These are phyloP conservation scores for Xylaria telfairii DNA, from an alignment of 495 filamentous ascomycete genomes.

Conservation along the genomic window DNA sequence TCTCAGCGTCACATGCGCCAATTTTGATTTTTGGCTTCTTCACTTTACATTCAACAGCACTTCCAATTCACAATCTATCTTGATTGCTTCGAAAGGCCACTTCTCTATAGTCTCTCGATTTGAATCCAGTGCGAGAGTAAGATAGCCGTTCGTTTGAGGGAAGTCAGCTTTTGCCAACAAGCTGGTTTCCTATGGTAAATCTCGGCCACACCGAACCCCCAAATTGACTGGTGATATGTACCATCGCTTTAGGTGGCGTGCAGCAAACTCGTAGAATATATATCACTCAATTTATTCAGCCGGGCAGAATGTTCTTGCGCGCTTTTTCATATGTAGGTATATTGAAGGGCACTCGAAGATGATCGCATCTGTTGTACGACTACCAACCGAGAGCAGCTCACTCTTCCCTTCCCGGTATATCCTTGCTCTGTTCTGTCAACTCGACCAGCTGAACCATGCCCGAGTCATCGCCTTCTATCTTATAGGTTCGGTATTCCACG, in stretches of 20 bases:
- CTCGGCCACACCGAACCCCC: constrained; percentile 35
- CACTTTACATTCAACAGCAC: constrained; percentile 40
- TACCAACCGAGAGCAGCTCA: neutral
- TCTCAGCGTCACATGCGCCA: neutral
- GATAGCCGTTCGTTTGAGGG: constrained; percentile 46
- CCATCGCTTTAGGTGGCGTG: neutral
- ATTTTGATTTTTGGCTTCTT: constrained; percentile 22
- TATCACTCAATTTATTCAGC: neutral
- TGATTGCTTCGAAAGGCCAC: constrained; percentile 38
- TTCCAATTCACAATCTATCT: constrained; percentile 34
- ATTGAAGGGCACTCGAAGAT: neutral
- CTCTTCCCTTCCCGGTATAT: constrained; percentile 12
- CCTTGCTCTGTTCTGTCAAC: constrained; percentile 27
- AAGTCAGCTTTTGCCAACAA: constrained; percentile 31
- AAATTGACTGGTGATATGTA: neutral
- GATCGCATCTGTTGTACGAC: neutral
- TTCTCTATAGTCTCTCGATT: constrained; percentile 34
- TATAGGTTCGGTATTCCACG: constrained; percentile 58
- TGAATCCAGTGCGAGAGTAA: constrained; percentile 41
- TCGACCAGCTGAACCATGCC: constrained; percentile 43
- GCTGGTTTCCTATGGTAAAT: constrained; percentile 43
- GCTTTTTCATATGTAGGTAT: neutral
- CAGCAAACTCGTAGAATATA: neutral
- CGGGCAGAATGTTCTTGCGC: neutral
- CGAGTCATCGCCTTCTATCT: constrained; percentile 42